Base-by-base conservation (phyloP, 345 rosid genomes). In the Crucihimalaya himalaica region DNA sequence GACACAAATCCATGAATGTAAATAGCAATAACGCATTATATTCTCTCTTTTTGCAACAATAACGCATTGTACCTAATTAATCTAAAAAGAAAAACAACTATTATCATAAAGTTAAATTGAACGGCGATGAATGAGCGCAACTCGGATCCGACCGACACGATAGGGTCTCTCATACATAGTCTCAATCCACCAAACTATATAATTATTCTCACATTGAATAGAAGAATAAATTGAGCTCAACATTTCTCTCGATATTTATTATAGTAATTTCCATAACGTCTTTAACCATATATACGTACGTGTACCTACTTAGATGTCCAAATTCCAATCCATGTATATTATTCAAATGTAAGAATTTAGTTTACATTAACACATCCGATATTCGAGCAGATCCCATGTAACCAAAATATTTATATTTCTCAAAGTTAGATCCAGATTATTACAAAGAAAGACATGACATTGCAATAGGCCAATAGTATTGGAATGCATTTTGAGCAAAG, bases 91-190 rank as follows among this genome's bases (percentile, higher is more conserved):
- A 14, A 27, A 27, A 25, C 11, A 3, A 53, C n/a, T 14, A 27
- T 14, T 25, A 28, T 53, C 34, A 15, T 8, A 28, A 27, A 28
- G 35, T 28, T 51, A 8, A 50, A 25, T 37, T 28, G 57, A 70
- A 34, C 16, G 28, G 58, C 48, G 39, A 63, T 63, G 61, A 60
- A 53, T 51, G 47, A 19, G 62, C 54, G 27, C 53, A 72, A 16
- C 43, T 72, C 27, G 23, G 62, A 63, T 52, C n/a, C 46, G 55
- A 72, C 63, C 63, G 63, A 72, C 70, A 72, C 21, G 62, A 62
- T 51, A 48, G 15, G 76, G 54, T 62, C 45, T 55, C 76, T 53
- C 19, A 60, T 62, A 37, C 21, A 59, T 23, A 59, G 50, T 50
- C 51, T 27, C n/a, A 19, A 34, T 46, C 60, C 25, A 71, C 59